Conservation (phyloP, 75 land plant species). For the Cupressus sempervirens region DNA sequence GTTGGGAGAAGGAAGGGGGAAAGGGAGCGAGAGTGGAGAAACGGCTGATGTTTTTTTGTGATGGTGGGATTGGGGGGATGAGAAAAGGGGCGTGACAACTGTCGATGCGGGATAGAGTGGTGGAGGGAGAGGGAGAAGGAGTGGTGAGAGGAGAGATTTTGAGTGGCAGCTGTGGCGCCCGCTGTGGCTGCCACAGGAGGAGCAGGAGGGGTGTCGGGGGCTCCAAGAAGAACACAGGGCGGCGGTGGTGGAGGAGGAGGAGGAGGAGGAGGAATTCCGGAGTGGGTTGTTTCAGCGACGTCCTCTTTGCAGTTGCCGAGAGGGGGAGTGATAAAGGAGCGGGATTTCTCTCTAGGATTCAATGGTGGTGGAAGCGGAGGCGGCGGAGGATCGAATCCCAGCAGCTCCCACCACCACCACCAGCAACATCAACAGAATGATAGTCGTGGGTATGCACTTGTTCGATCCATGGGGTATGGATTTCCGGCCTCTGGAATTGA, state of each 20-base stretch:
- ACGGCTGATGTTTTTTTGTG: not conserved
- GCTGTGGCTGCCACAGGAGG: conserved; percentile 8
- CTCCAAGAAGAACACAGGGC: conserved; percentile 7
- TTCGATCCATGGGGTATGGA: conserved; percentile 13
- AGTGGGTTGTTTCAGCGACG: conserved; percentile 50
- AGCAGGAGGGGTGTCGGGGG: conserved; percentile 9
- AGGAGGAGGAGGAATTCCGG: conserved; percentile 18
- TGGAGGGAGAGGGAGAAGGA: not conserved
- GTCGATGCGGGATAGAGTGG: not conserved
- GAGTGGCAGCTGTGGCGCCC: conserved; percentile 15
- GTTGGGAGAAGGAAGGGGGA: too few species aligned
- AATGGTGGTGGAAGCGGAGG: conserved; percentile 25
- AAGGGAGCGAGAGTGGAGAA: too few species aligned
- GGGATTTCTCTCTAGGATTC: conserved; percentile 70
- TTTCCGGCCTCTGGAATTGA: conserved; percentile 27
- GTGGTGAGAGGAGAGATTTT: not conserved
- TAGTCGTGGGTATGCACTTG: not conserved
- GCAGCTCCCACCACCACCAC: not conserved
- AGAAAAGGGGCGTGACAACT: conserved; percentile 2
- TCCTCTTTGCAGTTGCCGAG: conserved; percentile 25
- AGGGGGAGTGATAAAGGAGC: conserved; percentile 14
- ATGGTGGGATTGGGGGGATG: too few species aligned
- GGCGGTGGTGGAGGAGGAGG: not conserved
- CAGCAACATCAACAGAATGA: not conserved
- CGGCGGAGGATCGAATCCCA: not conserved